phyloP scores from a whole-genome alignment of 2,329 filamentous ascomycete genomes.

The Exophiala spinifera region DNA sequence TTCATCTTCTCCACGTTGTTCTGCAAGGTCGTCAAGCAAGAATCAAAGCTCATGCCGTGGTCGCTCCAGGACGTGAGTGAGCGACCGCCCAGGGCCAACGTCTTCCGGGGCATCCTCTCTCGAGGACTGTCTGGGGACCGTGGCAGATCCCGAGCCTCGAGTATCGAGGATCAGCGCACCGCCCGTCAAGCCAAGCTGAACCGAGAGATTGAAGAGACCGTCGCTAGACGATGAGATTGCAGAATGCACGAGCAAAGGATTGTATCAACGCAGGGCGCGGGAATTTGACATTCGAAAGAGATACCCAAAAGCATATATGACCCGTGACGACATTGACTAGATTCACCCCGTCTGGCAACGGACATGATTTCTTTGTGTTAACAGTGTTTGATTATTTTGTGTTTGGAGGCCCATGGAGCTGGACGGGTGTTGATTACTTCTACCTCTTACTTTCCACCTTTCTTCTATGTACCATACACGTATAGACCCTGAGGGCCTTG shows the following conservation, averaged over 20 bases:
- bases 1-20: slow-evolving; percentile 95
- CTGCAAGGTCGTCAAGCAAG: slow-evolving; percentile 71
- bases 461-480: slow-evolving; percentile 15
- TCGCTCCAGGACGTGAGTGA: slow-evolving; percentile 23
- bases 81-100: slow-evolving; percentile 18
- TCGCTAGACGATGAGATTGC: slow-evolving; percentile 13
- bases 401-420: background rate
- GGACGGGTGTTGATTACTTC: slow-evolving; percentile 4
- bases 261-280: slow-evolving; percentile 21
- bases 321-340: slow-evolving; percentile 21
- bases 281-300: slow-evolving; percentile 23
- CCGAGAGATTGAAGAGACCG: slow-evolving; percentile 23
- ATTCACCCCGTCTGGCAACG: slow-evolving; percentile 26
- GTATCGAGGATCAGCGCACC: slow-evolving; percentile 20
- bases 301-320: slow-evolving; percentile 29
- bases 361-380: slow-evolving; percentile 22
- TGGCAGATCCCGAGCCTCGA: slow-evolving; percentile 22
- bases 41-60: slow-evolving; percentile 42
- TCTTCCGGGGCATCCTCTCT: slow-evolving; percentile 24
- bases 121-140: slow-evolving; percentile 26
- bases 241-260: slow-evolving; percentile 8
- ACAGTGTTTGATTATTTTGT: background rate
- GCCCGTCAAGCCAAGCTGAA: slow-evolving; percentile 18
- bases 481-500: slow-evolving; percentile 1
- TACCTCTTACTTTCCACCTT: background rate